phyloP scores from a whole-genome alignment of 495 filamentous ascomycete genomes.

The Penicillium cataractarum region DNA sequence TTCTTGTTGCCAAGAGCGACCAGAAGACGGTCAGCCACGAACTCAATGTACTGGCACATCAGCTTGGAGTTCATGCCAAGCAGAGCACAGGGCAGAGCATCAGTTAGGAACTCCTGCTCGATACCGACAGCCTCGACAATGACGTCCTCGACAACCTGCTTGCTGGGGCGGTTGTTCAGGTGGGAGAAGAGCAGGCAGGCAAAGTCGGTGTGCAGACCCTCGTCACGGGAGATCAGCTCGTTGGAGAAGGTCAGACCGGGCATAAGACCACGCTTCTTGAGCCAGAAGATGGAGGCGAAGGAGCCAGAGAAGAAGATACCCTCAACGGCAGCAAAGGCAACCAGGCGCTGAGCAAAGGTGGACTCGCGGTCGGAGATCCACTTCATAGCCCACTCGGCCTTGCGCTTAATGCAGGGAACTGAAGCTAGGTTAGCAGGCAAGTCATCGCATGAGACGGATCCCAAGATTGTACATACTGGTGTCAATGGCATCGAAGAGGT shows the following conservation, averaged over 20 bases:
- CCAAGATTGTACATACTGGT: constrained; percentile 65
- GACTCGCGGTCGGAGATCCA: constrained; percentile 94
- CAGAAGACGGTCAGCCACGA: constrained; percentile 94
- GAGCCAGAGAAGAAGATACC: constrained; percentile 99
- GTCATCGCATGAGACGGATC: not conserved
- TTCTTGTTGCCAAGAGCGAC: constrained; percentile 91
- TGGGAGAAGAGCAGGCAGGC: constrained; percentile 96
- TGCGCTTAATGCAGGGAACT: constrained; percentile 95
- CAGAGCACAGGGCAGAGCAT: constrained; percentile 86
- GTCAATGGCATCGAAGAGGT: constrained; percentile 98
- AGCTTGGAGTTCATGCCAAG: constrained; percentile 96
- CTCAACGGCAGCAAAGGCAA: constrained; percentile 97
- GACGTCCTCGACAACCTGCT: constrained; percentile 79
- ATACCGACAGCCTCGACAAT: constrained; percentile 93
- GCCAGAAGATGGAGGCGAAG: constrained; percentile 99
- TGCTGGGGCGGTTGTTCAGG: constrained; percentile 84
- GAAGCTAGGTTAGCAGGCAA: constrained; percentile 32
- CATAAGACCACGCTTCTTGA: constrained; percentile 99
- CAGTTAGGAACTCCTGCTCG: constrained; percentile 97
- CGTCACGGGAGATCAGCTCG: constrained; percentile 98
- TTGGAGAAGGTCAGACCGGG: constrained; percentile 98
- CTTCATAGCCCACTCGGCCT: constrained; percentile 94
- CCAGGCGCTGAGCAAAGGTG: constrained; percentile 92
- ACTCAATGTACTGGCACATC: constrained; percentile 99
- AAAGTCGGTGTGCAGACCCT: constrained; percentile 99